Percentiles rank a stretch among this genome's conserved stretches.
Evolutionary conservation across 805 yeast genomes (phyloP).

Genomic region (Isabelozyma heimii): DNA sequence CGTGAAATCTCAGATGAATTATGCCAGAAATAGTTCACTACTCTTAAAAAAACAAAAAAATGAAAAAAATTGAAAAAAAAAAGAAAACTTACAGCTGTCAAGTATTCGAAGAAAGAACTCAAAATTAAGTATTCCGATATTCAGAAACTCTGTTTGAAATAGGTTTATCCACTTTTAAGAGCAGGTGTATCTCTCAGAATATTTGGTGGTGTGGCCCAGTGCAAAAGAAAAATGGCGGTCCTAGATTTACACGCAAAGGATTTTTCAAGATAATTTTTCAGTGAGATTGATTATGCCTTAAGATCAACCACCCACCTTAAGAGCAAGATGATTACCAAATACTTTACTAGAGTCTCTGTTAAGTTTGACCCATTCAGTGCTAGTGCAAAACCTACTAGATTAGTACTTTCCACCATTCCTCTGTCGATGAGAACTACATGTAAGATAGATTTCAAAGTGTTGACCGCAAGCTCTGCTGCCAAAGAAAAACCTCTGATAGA

Average conservation of each 20-base stretch:
- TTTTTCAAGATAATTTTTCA: neutral
- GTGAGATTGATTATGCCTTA: neutral
- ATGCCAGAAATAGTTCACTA: too few species aligned
- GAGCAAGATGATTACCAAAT: constrained; percentile 77
- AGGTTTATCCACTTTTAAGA: neutral
- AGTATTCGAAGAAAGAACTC: neutral
- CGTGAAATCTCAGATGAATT: neutral
- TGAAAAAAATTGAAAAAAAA: neutral
- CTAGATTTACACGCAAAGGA: neutral
- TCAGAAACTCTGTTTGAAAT: neutral
- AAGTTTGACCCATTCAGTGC: constrained; percentile 74
- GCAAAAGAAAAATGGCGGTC: neutral
- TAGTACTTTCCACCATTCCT: constrained; percentile 77
- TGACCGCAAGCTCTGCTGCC: constrained; percentile 36
- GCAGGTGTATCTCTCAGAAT: neutral
- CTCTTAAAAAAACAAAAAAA: too few species aligned
- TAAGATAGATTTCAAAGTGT: constrained; percentile 58
- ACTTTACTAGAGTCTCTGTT: constrained; percentile 73
- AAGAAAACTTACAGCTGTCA: neutral
- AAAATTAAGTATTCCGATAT: too few species aligned
- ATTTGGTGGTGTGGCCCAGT: neutral
- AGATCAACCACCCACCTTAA: neutral
- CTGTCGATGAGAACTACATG: constrained; percentile 64
- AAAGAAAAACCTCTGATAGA: constrained; percentile 57
- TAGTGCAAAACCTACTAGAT: constrained; percentile 77